These are phyloP conservation scores for Barnettozyma sucrosica DNA, from an alignment of 805 yeast genomes.

Conservation along the genomic window DNA sequence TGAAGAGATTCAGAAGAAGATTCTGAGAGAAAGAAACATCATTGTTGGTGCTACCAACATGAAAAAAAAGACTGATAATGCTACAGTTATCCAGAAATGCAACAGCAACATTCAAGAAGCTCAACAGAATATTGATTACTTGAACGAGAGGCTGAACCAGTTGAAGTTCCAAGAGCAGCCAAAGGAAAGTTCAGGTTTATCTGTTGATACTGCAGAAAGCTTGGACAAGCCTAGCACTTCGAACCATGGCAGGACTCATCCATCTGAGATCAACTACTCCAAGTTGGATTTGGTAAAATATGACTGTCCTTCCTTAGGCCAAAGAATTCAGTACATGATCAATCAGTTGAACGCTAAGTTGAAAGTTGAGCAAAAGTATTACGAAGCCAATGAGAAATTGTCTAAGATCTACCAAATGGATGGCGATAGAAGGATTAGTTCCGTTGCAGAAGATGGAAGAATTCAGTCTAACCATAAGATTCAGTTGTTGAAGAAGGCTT, in stretches of 20 bases:
- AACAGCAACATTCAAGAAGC: constrained; percentile 89
- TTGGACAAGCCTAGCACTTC: neutral
- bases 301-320: constrained; percentile 92
- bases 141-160: constrained; percentile 69
- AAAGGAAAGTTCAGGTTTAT: neutral
- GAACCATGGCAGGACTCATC: neutral
- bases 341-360: constrained; percentile 91
- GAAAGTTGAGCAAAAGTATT: constrained; percentile 90
- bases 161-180: constrained; percentile 30
- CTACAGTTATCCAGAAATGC: constrained; percentile 83
- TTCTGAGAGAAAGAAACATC: constrained; percentile 82
- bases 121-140: constrained; percentile 82
- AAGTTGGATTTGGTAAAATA: constrained; percentile 80
- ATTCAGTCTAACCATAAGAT: constrained; percentile 81
- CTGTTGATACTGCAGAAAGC: neutral
- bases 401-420: constrained; percentile 81
- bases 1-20: constrained; percentile 74
- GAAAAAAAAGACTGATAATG: constrained; percentile 71
- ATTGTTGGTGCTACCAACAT: constrained; percentile 82
- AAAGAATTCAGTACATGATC: constrained; percentile 89
- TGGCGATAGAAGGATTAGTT: constrained; percentile 80
- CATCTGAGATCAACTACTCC: constrained; percentile 39
- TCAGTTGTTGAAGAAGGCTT: constrained; percentile 72
- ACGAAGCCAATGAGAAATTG: constrained; percentile 87
- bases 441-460: constrained; percentile 85